Evolutionary conservation across 192 early-diverging fungal species (phyloP).

Genomic region (Kappamyces sp.): DNA sequence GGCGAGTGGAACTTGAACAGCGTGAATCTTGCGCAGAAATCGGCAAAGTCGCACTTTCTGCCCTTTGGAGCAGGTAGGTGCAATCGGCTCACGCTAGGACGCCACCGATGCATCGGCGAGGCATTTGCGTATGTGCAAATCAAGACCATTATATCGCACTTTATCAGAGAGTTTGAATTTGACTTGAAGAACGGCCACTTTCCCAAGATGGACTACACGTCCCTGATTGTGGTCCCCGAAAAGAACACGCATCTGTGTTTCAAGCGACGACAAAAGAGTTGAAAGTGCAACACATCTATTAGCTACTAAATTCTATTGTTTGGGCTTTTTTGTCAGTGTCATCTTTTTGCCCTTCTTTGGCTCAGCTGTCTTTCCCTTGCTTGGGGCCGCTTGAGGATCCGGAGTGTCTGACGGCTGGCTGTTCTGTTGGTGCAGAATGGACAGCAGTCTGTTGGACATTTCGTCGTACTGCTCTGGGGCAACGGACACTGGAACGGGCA

Average conservation of each 20-base stretch:
- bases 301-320: no score
- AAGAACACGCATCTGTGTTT: conserved; percentile 21
- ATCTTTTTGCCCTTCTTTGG: no score
- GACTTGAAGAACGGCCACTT: conserved; percentile 52
- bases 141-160: conserved; percentile 81
- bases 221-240: conserved; percentile 83
- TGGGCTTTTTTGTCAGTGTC: no score
- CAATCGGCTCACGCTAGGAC: conserved; percentile 36
- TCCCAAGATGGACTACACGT: conserved; percentile 81
- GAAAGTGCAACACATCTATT: not conserved
- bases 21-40: conserved; percentile 58
- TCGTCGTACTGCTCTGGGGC: not conserved
- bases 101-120: conserved; percentile 99
- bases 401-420: no score
- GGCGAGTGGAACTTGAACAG: conserved; percentile 56
- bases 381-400: no score
- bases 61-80: conserved; percentile 87
- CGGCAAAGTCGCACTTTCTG: conserved; percentile 75
- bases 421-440: not conserved
- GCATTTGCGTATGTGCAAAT: conserved; percentile 93
- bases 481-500: no score
- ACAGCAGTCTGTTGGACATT: not conserved
- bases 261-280: no score
- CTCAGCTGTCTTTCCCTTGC: no score
- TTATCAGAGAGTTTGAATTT: conserved; percentile 75